Conservation (phyloP, 2,329 filamentous ascomycete genomes). For the Lithohypha guttulata region DNA sequence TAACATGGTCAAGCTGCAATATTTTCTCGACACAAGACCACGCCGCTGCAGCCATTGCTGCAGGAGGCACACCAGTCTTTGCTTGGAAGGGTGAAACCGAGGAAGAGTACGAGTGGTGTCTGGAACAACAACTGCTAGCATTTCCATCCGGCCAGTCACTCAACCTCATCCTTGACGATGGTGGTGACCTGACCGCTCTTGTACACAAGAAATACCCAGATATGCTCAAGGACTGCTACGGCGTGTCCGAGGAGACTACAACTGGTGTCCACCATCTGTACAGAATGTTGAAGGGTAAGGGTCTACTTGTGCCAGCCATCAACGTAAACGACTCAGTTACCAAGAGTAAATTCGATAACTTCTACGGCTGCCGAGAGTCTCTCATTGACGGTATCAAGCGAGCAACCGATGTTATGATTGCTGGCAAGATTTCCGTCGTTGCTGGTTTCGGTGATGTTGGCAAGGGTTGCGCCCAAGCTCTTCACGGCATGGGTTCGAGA, state of each 20-base stretch:
- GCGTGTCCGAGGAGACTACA: slow-evolving; percentile 98
- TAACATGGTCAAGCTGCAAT: slow-evolving; percentile 99
- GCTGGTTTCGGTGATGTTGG: slow-evolving; percentile 98
- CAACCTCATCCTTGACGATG: slow-evolving; percentile 98
- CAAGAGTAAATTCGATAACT: slow-evolving; percentile 99
- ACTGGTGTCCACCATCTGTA: slow-evolving; percentile 99
- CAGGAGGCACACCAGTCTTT: slow-evolving; percentile 79
- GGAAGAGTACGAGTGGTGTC: slow-evolving; percentile 99
- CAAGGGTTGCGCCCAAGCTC: slow-evolving; percentile 94
- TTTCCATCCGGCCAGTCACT: slow-evolving; percentile 96
- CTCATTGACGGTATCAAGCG: slow-evolving; percentile 99
- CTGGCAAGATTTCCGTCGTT: slow-evolving; percentile 95
- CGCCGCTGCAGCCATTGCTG: slow-evolving; percentile 93
- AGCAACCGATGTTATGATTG: slow-evolving; percentile 99
- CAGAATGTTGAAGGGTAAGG: slow-evolving; percentile 86
- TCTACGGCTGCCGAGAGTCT: slow-evolving; percentile 98
- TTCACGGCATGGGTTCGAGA: slow-evolving; percentile 93
- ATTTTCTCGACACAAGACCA: slow-evolving; percentile 99
- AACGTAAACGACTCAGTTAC: slow-evolving; percentile 99
- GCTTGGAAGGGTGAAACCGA: slow-evolving; percentile 89
- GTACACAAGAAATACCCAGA: slow-evolving; percentile 98
- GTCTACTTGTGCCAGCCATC: slow-evolving; percentile 87
- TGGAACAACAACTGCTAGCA: slow-evolving; percentile 92
- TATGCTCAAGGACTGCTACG: slow-evolving; percentile 95
- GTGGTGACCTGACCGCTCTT: slow-evolving; percentile 90